Evolutionary conservation across 345 rosid genomes (phyloP).

Genomic region (Chamaenerion angustifolium): DNA sequence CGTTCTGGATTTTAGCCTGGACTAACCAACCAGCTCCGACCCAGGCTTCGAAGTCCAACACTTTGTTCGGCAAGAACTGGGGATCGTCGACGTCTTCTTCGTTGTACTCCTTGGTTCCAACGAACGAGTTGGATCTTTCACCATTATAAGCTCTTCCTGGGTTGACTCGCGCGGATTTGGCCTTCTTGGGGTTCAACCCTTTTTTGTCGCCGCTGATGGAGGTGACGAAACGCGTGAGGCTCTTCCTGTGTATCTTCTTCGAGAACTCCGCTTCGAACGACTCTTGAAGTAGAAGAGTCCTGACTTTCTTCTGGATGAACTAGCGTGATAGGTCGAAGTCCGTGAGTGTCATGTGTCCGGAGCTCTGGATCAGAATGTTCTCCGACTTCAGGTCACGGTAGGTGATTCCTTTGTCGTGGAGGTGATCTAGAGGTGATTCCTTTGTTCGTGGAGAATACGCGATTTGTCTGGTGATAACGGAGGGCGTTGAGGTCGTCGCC

Average conservation of each 20-base stretch:
- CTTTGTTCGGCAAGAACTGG: too few relatives aligned
- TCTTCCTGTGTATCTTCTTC: constrained; percentile 8
- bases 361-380: constrained; percentile 57
- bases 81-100: too few relatives aligned
- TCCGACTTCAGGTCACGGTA: constrained; percentile 90
- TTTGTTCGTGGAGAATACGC: constrained; percentile 71
- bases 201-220: constrained; percentile 1
- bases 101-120: constrained; percentile 92
- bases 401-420: constrained; percentile 59
- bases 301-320: constrained; percentile 11
- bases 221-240: constrained; percentile 6
- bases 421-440: constrained; percentile 64
- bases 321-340: constrained; percentile 86
- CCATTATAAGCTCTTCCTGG: constrained; percentile 53
- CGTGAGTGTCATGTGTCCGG: constrained; percentile 85
- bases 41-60: too few relatives aligned
- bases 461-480: constrained; percentile 62
- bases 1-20: too few relatives aligned
- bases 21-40: too few relatives aligned
- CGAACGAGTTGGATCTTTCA: constrained; percentile 70
- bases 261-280: constrained; percentile 2
- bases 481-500: constrained; percentile 90
- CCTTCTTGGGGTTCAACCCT: constrained; percentile 31
- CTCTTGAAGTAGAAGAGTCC: not conserved
- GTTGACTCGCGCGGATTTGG: constrained; percentile 74